Evolutionary conservation across 495 filamentous ascomycete genomes (phyloP).

Genomic region (Aspergillus funiculosus): DNA sequence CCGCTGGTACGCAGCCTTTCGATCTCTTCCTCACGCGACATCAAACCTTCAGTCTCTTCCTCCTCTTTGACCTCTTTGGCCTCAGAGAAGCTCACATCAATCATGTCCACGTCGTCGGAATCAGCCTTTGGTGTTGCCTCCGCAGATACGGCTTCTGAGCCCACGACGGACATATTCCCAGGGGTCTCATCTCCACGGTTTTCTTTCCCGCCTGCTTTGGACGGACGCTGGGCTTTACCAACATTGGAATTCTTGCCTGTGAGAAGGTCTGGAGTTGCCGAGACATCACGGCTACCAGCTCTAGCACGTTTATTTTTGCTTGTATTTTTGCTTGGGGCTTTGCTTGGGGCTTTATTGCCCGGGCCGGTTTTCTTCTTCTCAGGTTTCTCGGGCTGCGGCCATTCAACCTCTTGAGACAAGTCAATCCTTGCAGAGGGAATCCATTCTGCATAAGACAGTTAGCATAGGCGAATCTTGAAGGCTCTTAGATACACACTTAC

Average conservation of each 20-base stretch:
- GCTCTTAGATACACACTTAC: constrained; percentile 22
- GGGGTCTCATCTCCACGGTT: constrained; percentile 43
- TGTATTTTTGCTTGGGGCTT: no score
- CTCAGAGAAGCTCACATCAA: constrained; percentile 49
- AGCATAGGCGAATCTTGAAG: constrained; percentile 6
- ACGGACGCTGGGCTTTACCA: constrained; percentile 43
- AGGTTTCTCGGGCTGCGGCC: constrained; percentile 65
- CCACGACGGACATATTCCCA: constrained; percentile 32
- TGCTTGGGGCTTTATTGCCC: constrained; percentile 41
- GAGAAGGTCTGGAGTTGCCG: constrained; percentile 51
- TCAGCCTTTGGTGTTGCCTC: constrained; percentile 52
- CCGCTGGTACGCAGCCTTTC: constrained; percentile 89
- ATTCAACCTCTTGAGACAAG: constrained; percentile 70
- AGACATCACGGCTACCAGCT: constrained; percentile 51
- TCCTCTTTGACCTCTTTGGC: constrained; percentile 48
- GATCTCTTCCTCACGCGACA: constrained; percentile 87
- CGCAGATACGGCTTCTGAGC: constrained; percentile 47
- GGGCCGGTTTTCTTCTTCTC: constrained; percentile 58
- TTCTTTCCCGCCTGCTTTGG: constrained; percentile 59
- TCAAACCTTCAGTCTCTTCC: constrained; percentile 44
- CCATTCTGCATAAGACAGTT: constrained; percentile 63
- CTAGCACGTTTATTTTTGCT: constrained; percentile 52
- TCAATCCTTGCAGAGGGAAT: constrained; percentile 74
- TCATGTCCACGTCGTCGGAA: constrained; percentile 58
- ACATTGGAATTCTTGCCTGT: constrained; percentile 46